Base-by-base conservation (phyloP, 2,329 filamentous ascomycete genomes). In the Ophiosphaerella korrae region DNA sequence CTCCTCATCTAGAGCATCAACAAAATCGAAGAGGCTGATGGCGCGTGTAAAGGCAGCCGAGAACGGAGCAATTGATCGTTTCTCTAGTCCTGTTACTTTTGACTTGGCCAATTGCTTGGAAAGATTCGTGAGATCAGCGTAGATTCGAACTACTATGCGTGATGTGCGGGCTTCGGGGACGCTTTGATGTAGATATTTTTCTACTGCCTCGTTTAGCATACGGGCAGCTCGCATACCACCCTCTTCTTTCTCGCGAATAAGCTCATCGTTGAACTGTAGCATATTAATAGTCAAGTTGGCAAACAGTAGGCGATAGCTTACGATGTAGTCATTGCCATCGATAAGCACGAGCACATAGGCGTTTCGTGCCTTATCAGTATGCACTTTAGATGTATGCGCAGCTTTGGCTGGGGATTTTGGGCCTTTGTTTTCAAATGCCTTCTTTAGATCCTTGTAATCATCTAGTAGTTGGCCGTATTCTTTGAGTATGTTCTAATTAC, bases 301-400 rank as follows among this genome's bases (percentile, higher is more conserved):
- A 8, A 23, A 37, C 5, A 3, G 11, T 6, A 29, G 63, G 23
- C 9, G 16, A 11, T 3, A 7, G 48, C 60, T 40, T 38, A 69
- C 66, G 18, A 80, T 62, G 59, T 86, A 86, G 41, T 82, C 82
- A 67, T 88, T 84, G 16, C 84, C 85, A 49, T 88, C 84, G 11
- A 88, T 72, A 0, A 88, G 72, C 6, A 87, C 80, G 2, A 87
- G 74, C 1, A 83, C 82, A 57, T 86, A 87, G 0, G 83, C 80
- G 53, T 82, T 82, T 16, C 80, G 78, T 21, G 43, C 16, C 34
- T 18, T 52, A 21, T 33, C 32, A 32, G 38, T n/a, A 12, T 82
- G 73, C 29, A 41, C 47, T 13, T 46, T 26, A 40, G 62, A 29
- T 53, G 47, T 50, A 37, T 38, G 42, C 35, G 29, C 14, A 12